phyloP scores from a whole-genome alignment of 2,329 filamentous ascomycete species.

The Amauroascus verrucosus region DNA sequence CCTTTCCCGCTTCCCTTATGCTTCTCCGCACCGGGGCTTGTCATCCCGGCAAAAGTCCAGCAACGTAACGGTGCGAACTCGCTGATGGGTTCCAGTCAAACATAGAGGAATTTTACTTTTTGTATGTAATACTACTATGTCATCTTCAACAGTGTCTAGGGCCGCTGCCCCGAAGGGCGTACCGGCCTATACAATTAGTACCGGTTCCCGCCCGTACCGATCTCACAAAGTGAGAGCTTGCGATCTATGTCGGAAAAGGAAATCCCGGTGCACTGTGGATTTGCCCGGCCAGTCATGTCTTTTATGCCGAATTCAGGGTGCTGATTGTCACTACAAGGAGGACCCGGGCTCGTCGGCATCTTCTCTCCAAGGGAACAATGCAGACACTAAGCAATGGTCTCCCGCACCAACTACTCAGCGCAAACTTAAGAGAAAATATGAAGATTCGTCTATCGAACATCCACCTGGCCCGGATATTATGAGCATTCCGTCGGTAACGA shows the following conservation, averaged over 20 bases:
- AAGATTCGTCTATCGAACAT: constrained; percentile 5
- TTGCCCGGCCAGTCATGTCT: constrained; percentile 44
- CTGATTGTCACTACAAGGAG: constrained; percentile 48
- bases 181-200: constrained; percentile 24
- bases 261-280: constrained; percentile 52
- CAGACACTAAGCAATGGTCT: constrained; percentile 11
- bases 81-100: background rate
- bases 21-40: constrained; percentile 5
- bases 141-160: constrained; percentile 7
- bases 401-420: constrained; percentile 9
- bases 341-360: constrained; percentile 22
- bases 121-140: constrained; percentile 6
- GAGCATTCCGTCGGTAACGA: constrained; percentile 2
- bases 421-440: constrained; percentile 12
- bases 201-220: constrained; percentile 46
- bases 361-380: constrained; percentile 18
- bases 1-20: constrained; percentile 1
- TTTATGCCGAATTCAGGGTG: constrained; percentile 49
- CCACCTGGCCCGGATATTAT: constrained; percentile 5
- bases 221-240: constrained; percentile 54
- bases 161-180: constrained; percentile 6
- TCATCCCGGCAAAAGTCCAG: background rate
- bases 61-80: background rate
- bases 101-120: background rate
- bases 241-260: constrained; percentile 49